Evolutionary conservation across 163 green algal species (phyloP), one percentile per base, ranked within the genome.

Genomic region (Volvox carteri): DNA sequence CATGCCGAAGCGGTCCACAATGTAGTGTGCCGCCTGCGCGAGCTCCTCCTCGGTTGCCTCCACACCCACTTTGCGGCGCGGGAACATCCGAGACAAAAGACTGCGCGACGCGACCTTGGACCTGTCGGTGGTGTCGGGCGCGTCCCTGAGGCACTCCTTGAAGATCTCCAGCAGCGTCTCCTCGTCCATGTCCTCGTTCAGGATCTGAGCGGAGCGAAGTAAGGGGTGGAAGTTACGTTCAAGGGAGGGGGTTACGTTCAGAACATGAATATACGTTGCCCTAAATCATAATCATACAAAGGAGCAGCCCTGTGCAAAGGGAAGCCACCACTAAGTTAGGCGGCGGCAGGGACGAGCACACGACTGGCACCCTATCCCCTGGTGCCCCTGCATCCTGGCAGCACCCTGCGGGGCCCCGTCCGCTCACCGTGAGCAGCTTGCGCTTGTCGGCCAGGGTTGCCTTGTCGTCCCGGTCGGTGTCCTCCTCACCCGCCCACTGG

Each of bases 181-280:
- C 77, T 95, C 93, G 65, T 98, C 96, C 37, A 98, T 68, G 9
- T 94, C 94, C 68, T 94, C 91, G 54, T 91, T 93, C 42, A 93
- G 68, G 44, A 95, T 91, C 89, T 94, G 88, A 16, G 9, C 65
- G 50, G n/a, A n/a, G n/a, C n/a, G n/a, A n/a, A n/a, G n/a, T n/a
- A n/a, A n/a, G n/a, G n/a, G n/a, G n/a, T n/a, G n/a, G n/a, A n/a
- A n/a, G n/a, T n/a, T n/a, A n/a, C n/a, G n/a, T n/a, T n/a, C n/a
- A n/a, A n/a, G n/a, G n/a, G n/a, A n/a, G n/a, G n/a, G n/a, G n/a
- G n/a, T n/a, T n/a, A n/a, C n/a, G n/a, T n/a, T n/a, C n/a, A n/a
- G n/a, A n/a, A n/a, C n/a, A n/a, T n/a, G n/a, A n/a, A n/a, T n/a
- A n/a, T n/a, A n/a, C n/a, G n/a, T n/a, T n/a, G n/a, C n/a, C n/a